Conservation (phyloP, 2,329 filamentous ascomycete species). For the Phialophora tarda region DNA sequence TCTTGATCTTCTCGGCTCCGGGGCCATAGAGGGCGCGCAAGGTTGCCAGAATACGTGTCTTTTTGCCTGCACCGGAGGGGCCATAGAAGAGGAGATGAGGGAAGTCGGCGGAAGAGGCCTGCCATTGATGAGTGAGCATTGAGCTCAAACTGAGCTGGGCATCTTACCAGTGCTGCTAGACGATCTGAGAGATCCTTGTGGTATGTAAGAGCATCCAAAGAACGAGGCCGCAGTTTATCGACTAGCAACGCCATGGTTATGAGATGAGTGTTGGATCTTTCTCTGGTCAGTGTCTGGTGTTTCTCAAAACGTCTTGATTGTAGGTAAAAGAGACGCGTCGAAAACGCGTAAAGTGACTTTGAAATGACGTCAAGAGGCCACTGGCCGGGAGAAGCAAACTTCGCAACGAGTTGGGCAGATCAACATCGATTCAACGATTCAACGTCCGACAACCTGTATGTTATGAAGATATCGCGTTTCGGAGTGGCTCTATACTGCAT, state of each 20-base stretch:
- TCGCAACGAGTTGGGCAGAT: no score
- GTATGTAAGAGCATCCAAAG: constrained; percentile 71
- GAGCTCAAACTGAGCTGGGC: constrained; percentile 9
- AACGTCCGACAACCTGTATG: not conserved
- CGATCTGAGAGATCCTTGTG: constrained; percentile 87
- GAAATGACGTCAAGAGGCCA: constrained; percentile 2
- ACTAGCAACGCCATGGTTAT: constrained; percentile 66
- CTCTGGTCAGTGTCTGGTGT: not conserved
- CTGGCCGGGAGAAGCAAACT: not conserved
- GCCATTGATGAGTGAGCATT: constrained; percentile 3
- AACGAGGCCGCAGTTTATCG: constrained; percentile 64
- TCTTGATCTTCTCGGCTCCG: constrained; percentile 99
- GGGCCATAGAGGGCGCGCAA: constrained; percentile 93
- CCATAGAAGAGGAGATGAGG: constrained; percentile 97
- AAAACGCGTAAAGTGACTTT: constrained; percentile 23
- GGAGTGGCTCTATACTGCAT: no score
- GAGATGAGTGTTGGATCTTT: not conserved
- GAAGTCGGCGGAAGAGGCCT: constrained; percentile 97
- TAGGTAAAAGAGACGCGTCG: constrained; percentile 3
- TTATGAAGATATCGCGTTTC: not conserved
- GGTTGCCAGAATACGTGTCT: constrained; percentile 94
- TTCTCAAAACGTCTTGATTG: not conserved
- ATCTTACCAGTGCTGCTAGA: constrained; percentile 78
- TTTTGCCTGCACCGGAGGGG: constrained; percentile 95
- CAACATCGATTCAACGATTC: not conserved